These are phyloP conservation scores for Daphne laureola DNA, from an alignment of 441 rosid genomes.

Conservation along the genomic window DNA sequence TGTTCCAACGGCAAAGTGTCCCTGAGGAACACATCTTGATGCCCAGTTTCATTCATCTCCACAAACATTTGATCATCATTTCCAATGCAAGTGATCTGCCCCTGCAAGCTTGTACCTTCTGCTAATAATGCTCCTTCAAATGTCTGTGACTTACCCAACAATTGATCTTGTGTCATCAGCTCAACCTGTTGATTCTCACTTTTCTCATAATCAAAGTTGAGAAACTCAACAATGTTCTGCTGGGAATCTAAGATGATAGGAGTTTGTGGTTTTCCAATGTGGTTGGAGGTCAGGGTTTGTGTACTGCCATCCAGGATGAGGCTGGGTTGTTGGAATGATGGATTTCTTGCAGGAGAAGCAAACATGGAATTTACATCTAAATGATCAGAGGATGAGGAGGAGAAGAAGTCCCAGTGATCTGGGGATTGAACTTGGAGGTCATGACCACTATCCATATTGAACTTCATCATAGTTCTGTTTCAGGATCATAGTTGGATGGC, in stretches of 20 bases:
- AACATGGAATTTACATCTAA: slow-evolving; percentile 53
- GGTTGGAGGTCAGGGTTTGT: slow-evolving; percentile 28
- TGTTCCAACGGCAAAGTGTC: too few species aligned
- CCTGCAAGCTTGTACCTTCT: too few species aligned
- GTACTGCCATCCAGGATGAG: slow-evolving; percentile 9
- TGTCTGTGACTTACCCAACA: neutral
- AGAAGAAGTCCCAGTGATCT: slow-evolving; percentile 49
- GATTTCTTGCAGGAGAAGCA: slow-evolving; percentile 43
- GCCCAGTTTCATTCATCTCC: too few species aligned
- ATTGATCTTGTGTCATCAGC: slow-evolving; percentile 5
- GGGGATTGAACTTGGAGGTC: slow-evolving; percentile 47
- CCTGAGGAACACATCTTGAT: too few species aligned
- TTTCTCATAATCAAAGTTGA: slow-evolving; percentile 32
- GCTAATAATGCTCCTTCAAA: too few species aligned
- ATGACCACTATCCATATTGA: slow-evolving; percentile 39
- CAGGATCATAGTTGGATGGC: too few species aligned
- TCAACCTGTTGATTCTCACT: slow-evolving; percentile 20
- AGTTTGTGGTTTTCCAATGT: slow-evolving; percentile 38
- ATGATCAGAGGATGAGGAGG: slow-evolving; percentile 45
- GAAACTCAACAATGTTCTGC: slow-evolving; percentile 38
- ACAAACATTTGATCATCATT: too few species aligned
- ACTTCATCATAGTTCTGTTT: slow-evolving; percentile 10
- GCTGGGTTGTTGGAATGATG: slow-evolving; percentile 23
- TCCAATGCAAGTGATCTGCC: too few species aligned
- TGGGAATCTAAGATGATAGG: slow-evolving; percentile 29